Base-by-base conservation (phyloP, 2,329 filamentous ascomycete genomes). In the Helotiales sp. region DNA sequence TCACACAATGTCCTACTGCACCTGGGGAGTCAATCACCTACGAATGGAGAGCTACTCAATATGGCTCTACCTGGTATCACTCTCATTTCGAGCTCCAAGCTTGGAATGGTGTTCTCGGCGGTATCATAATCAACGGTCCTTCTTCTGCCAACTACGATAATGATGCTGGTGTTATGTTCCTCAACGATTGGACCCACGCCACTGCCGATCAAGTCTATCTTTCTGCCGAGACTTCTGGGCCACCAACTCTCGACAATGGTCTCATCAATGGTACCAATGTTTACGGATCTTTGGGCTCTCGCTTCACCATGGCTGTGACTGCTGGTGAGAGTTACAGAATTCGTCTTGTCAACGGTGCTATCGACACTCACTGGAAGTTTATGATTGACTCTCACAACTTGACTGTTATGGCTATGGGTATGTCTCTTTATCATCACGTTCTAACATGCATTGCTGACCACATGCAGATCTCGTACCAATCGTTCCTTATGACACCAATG, bases 1-100 rank as follows among this genome's bases (percentile, higher is more conserved):
- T 82, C 30, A 81, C 79, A 5, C 86, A 90, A 69, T 91, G 87
- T 62, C 86, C 87, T 1, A 83, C 88, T 58, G 72, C 81, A 0
- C 79, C 80, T 0, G 80, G 60, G 22, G 55, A 54, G 47, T 57
- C 34, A 38, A 57, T 61, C 22, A 63, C 58, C 22, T 67, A 67
- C 50, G 59, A 52, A 19, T 58, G 51, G 51, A 44, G 47, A 31
- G 56, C 56, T 1, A 58, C 56, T 17, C 56, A 58, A 25, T 58
- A 58, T 46, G 81, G 84, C 5, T 73, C 79, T 0, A 75, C 75
- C 2, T 86, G 82, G 81, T 86, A 85, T 55, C 84, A 87, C 69
- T 82, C 79, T 2, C 84, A 87, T 65, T 81, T 81, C 63, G 73
- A 72, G 8, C 63, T 72, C 15, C 75, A 78, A 63, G 76, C 76